phyloP scores from a whole-genome alignment of 2,329 filamentous ascomycete genomes.

The Didymella glomerata region DNA sequence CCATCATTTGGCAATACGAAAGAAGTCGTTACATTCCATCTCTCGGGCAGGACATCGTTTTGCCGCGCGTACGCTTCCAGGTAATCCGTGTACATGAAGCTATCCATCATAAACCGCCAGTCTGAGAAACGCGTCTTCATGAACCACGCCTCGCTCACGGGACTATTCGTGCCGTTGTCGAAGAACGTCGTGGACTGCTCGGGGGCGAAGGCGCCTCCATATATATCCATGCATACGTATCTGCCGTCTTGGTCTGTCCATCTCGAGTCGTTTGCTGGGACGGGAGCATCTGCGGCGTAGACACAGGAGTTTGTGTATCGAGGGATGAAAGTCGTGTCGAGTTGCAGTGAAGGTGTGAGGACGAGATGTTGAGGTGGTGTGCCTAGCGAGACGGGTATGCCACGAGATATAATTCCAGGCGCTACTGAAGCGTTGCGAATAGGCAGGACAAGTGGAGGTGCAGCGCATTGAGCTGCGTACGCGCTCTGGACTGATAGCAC shows the following conservation, averaged over 20 bases:
- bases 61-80: conserved; percentile 17
- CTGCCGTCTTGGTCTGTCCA: conserved; percentile 15
- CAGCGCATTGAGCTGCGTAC: conserved; percentile 27
- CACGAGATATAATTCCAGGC: conserved; percentile 20
- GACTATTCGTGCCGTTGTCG: conserved; percentile 22
- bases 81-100: conserved; percentile 24
- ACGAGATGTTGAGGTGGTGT: conserved; percentile 27
- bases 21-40: conserved; percentile 12
- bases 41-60: conserved; percentile 14
- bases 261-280: conserved; percentile 7
- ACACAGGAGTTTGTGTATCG: conserved; percentile 30
- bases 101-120: conserved; percentile 25
- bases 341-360: conserved; percentile 26
- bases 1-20: conserved; percentile 25
- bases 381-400: conserved; percentile 28
- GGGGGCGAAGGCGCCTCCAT: conserved; percentile 27
- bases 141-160: conserved; percentile 21
- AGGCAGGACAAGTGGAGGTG: conserved; percentile 27
- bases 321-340: conserved; percentile 31
- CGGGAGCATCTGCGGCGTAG: conserved; percentile 6
- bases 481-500: not conserved
- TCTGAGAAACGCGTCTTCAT: conserved; percentile 5
- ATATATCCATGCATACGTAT: conserved; percentile 20
- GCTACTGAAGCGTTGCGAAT: conserved; percentile 18
- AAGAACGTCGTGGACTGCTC: conserved; percentile 16